Base-by-base conservation (phyloP, 2,329 filamentous ascomycete genomes). In the Stagonosporopsis cucurbitacearum region DNA sequence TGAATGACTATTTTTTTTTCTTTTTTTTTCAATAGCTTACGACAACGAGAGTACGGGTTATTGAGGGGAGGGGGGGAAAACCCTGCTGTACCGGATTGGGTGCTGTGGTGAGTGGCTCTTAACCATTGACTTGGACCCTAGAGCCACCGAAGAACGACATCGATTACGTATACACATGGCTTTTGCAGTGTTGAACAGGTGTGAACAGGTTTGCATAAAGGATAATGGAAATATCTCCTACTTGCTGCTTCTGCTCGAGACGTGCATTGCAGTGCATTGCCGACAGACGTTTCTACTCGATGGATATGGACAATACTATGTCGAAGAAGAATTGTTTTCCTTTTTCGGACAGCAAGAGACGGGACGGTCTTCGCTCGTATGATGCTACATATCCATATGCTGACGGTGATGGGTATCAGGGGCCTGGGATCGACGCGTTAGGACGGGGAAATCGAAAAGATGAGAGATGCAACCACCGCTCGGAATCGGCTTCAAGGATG, bases 21-120 rank as follows among this genome's bases (percentile, higher is more conserved):
- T n/a, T n/a, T n/a, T n/a, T n/a, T 37, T 22, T 20, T 39, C 23
- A 11, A 22, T 30, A 19, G 25, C 11, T 30, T 9, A 46, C 17
- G 28, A 49, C 5, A n/a, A 9, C 20, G 11, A 42, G 40, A 39
- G 32, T 49, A 6, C 43, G 51, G 51, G 41, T 36, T 19, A 26
- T 39, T 49, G 45, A 49, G 51, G 51, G 44, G 45, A 11, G 13
- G 44, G n/a, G n/a, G n/a, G 32, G 13, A 15, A 15, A n/a, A 37
- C 44, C 44, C 25, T 44, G 6, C 22, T 22, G n/a, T 49, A 37
- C 30, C 44, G 28, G 15, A 11, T 33, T 12, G 28, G 15, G 30
- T 30, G 8, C 17, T 2, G 3, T 17, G n/a, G 20, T 32, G 19
- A 26, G 39, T 43, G 30, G 39, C n/a, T 15, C 25, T 13, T 6